Evolutionary conservation across 352 stramenopile genomes (phyloP), one percentile per base, ranked within the genome.

Genomic region (Blastocystis sp.): DNA sequence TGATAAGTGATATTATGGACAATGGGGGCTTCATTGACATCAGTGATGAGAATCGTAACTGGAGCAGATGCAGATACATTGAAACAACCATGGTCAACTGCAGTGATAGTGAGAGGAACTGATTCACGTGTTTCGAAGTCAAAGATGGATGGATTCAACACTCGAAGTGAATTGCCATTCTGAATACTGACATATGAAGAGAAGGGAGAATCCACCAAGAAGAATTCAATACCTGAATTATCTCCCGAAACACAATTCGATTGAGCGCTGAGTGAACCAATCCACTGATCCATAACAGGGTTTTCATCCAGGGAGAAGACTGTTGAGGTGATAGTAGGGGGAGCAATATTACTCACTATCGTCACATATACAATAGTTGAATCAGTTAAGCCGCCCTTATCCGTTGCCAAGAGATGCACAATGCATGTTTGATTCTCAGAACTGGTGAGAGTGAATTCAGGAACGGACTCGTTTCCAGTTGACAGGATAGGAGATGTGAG

Each of bases 341-440:
- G 64, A 33, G 9, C 15, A 30, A 77, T 35, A 11, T 77, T 56
- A 30, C 64, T 77, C n/a, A 77, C n/a, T 33, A 77, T 51, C 4
- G 64, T 53, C 15, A 77, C 64, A 56, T 77, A 77, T 6, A 77
- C 64, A 42, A 77, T 22, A 7, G 64, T 56, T 19, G 30, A 44
- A 30, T 77, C 64, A 0, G 64, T 57, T 11, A 77, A 42, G 27
- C 64, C 64, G 4, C 40, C 33, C 40, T 77, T 22, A 77, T 77
- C 64, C 3, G 9, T 42, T 35, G 54, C 64, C 5, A 24, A 7
- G 15, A 77, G 33, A 51, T 77, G 64, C 9, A 77, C 40, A 19
- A 77, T 30, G 33, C 64, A 77, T n/a, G 33, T 53, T 6, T n/a
- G 33, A 42, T 77, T 51, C 22, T 11, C 15, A 30, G 17, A 33